Base-by-base conservation (phyloP, 2,329 filamentous ascomycete genomes). In the Aspergillus sp. region DNA sequence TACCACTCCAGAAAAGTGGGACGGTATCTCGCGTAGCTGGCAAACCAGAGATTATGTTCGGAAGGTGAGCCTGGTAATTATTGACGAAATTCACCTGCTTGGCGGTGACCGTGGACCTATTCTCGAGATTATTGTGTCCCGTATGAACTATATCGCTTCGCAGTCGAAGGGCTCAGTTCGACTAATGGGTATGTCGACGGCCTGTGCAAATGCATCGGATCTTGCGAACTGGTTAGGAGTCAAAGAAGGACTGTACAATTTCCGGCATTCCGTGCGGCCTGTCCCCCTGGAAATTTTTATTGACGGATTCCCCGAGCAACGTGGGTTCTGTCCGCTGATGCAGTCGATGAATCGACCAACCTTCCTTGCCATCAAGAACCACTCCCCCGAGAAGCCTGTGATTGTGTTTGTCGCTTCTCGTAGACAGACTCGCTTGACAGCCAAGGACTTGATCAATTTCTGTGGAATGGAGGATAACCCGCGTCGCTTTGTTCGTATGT, bases 1-100 rank as follows among this genome's bases (percentile, higher is more conserved):
- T 67, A 99, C 95, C 0, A 99, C 96, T 0, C 96, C 95, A n/a
- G 95, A 99, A 77, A 99, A 99, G 73, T 99, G 95, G 95, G 96
- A 99, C 71, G 96, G 96, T 84, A 98, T 99, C 65, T 96, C 91
- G 66, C 90, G 95, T 84, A 96, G 91, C 69, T 99, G 96, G 95
- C 93, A 98, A 74, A 98, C 93, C 5, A 89, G 95, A 85, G 90
- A 90, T 59, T 99, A 99, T 65, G 95, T 99, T 41, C 87, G 92
- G 52, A 89, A 97, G 75, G 95, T 99, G 58, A 93, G 92, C 59
- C 80, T 99, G 15, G 95, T 99, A 52, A 97, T 99, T 61, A 99
- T 99, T 64, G 95, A 99, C 68, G 95, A 99, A 77, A 99, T 99
- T 57, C 95, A 99, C 76, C 79, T 99, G 26, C 83, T 99, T n/a